These are phyloP conservation scores for Macrolepiota fuliginosa DNA, from an alignment of 768 basidiomycete species.

Conservation along the genomic window DNA sequence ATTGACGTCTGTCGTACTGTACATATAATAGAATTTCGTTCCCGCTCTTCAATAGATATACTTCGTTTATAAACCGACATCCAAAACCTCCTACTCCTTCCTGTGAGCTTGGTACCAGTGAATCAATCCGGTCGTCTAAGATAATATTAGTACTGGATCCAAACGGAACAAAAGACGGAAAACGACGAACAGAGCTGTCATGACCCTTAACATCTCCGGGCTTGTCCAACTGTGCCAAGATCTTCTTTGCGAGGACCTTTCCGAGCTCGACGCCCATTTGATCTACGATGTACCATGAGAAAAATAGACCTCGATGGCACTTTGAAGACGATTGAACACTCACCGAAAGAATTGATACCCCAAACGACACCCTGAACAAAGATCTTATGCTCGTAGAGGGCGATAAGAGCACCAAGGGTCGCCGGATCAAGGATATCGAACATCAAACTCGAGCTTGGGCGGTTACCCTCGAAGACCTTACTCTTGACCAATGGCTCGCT, in stretches of 20 bases:
- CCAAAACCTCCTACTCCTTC: constrained; percentile 47
- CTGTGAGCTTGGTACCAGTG: constrained; percentile 94
- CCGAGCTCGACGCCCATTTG: constrained; percentile 99
- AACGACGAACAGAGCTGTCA: constrained; percentile 71
- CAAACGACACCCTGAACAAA: constrained; percentile 96
- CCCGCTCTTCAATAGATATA: background rate
- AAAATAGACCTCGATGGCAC: background rate
- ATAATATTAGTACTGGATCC: background rate
- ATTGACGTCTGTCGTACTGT: background rate
- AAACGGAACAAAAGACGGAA: background rate
- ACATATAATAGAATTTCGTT: background rate
- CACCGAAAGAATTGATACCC: constrained; percentile 98
- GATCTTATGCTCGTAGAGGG: constrained; percentile 97
- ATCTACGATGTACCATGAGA: constrained; percentile 45
- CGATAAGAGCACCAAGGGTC: constrained; percentile 87
- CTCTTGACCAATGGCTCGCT: constrained; percentile 89
- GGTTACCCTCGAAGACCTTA: constrained; percentile 98
- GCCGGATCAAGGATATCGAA: constrained; percentile 92
- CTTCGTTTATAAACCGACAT: background rate
- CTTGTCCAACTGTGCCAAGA: constrained; percentile 82
- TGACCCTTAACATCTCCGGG: constrained; percentile 82
- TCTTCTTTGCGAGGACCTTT: constrained; percentile 96
- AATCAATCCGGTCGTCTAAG: constrained; percentile 90
- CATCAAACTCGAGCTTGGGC: constrained; percentile 94
- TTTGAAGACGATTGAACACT: constrained; percentile 17